Percentiles rank a stretch among this genome's conserved stretches.
Evolutionary conservation across 495 filamentous ascomycete genomes (phyloP).

Genomic region (Aspergillus sclerotioniger): DNA sequence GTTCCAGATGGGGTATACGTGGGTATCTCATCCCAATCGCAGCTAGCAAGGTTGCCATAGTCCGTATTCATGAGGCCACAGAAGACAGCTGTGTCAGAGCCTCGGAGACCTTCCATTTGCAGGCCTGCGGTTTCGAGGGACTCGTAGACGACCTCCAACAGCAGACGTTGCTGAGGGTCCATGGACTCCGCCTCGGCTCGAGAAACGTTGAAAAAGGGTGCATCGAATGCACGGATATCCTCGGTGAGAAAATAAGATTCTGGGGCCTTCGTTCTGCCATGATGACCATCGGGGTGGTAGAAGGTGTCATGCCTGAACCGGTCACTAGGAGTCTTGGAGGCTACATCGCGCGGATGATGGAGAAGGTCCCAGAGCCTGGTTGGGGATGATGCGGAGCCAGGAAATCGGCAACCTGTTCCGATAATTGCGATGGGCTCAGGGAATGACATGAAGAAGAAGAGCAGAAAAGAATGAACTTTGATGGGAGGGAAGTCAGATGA

Average conservation of each 20-base stretch:
- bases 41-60: conserved; percentile 24
- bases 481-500: background rate
- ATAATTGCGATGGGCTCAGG: conserved; percentile 35
- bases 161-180: conserved; percentile 49
- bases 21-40: background rate
- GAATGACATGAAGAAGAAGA: background rate
- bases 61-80: conserved; percentile 43
- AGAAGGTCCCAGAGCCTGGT: conserved; percentile 30
- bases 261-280: conserved; percentile 22
- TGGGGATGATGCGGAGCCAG: conserved; percentile 28
- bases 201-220: conserved; percentile 12
- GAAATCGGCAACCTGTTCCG: conserved; percentile 28
- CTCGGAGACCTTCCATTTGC: conserved; percentile 30
- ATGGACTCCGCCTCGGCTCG: conserved; percentile 19
- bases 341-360: conserved; percentile 24
- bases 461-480: background rate
- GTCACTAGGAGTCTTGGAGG: conserved; percentile 14
- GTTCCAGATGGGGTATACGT: background rate
- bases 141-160: conserved; percentile 56
- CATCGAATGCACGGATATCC: conserved; percentile 43
- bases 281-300: conserved; percentile 21
- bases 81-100: conserved; percentile 44
- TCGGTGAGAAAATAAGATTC: conserved; percentile 41
- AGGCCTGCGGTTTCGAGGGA: conserved; percentile 7
- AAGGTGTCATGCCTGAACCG: conserved; percentile 37